Conservation (phyloP, 176 grass and related monocot genomes). For the Thalia dealbata region DNA sequence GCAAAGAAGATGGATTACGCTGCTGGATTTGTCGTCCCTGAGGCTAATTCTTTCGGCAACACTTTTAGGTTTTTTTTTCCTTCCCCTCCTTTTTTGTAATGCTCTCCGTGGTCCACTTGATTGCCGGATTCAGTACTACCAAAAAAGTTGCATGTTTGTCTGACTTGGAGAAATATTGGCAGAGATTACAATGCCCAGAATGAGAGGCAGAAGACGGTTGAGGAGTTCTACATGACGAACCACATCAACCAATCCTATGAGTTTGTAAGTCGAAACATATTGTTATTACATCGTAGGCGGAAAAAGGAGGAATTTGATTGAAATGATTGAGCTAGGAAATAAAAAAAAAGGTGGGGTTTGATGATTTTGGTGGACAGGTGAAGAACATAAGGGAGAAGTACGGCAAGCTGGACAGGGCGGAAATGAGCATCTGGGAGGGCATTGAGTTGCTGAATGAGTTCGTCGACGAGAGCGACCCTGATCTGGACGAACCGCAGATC, state of each 20-base stretch:
- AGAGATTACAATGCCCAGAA: constrained; percentile 65
- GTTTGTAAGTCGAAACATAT: constrained; percentile 28
- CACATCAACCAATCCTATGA: constrained; percentile 60
- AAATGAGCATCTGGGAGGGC: constrained; percentile 87
- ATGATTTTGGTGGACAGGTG: constrained; percentile 23
- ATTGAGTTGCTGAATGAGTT: constrained; percentile 77
- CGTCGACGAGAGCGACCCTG: constrained; percentile 83
- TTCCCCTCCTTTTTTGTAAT: no score
- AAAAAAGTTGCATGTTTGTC: no score
- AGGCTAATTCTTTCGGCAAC: constrained; percentile 60
- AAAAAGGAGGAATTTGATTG: background rate
- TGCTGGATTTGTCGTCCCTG: constrained; percentile 58
- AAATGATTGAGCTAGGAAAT: background rate
- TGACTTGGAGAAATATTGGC: constrained; percentile 1
- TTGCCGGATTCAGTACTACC: no score
- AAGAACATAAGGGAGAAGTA: constrained; percentile 39
- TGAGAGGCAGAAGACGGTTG: constrained; percentile 59
- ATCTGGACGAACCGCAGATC: constrained; percentile 91
- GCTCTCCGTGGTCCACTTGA: background rate
- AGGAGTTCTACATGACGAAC: constrained; percentile 65
- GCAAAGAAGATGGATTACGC: constrained; percentile 33
- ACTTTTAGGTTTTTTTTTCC: constrained; percentile 46
- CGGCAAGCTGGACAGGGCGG: constrained; percentile 45
- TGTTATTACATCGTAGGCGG: no score
- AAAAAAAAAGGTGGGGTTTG: no score